phyloP scores from a whole-genome alignment of 768 basidiomycete species.

The Boletus barrowsii region DNA sequence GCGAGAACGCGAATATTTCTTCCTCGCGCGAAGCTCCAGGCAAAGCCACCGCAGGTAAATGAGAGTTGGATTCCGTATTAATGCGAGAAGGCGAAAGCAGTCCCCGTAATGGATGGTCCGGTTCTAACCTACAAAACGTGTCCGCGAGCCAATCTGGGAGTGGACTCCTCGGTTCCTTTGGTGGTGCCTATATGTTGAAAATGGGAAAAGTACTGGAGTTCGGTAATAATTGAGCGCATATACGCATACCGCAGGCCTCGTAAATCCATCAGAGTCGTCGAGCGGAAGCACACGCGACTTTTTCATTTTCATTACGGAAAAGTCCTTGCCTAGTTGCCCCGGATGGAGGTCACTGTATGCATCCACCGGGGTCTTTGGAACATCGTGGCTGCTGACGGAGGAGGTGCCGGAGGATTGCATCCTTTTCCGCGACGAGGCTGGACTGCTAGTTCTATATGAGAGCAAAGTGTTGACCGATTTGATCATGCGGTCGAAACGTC shows the following conservation, averaged over 20 bases:
- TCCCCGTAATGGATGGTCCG: slow-evolving; percentile 33
- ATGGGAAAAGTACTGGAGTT: slow-evolving; percentile 11
- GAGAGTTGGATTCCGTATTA: not conserved
- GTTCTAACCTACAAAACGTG: slow-evolving; percentile 47
- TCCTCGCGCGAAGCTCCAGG: slow-evolving; percentile 12
- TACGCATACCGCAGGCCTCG: slow-evolving; percentile 27
- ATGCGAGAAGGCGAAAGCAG: slow-evolving; percentile 25
- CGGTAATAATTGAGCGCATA: slow-evolving; percentile 22
- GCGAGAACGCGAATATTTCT: slow-evolving; percentile 29
- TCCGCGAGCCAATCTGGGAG: slow-evolving; percentile 57
- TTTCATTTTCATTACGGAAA: slow-evolving; percentile 45
- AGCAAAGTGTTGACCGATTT: slow-evolving; percentile 49
- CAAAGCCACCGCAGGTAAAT: slow-evolving; percentile 1
- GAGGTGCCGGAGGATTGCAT: slow-evolving; percentile 43
- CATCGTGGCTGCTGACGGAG: slow-evolving; percentile 40
- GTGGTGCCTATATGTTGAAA: slow-evolving; percentile 16
- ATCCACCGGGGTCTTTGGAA: slow-evolving; percentile 42
- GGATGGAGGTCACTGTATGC: slow-evolving; percentile 35
- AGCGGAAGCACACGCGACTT: not conserved
- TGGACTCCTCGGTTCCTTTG: slow-evolving; percentile 22
- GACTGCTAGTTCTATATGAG: slow-evolving; percentile 18
- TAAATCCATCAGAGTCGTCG: slow-evolving; percentile 5
- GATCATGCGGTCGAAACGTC: slow-evolving; percentile 67
- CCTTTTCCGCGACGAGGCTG: slow-evolving; percentile 29
- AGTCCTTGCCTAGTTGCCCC: slow-evolving; percentile 37